A percentile compares a stretch with the other conserved stretches of the same genome.
phyloP scores from a whole-genome alignment of 176 grass and related monocot species.

The Avena eriantha region DNA sequence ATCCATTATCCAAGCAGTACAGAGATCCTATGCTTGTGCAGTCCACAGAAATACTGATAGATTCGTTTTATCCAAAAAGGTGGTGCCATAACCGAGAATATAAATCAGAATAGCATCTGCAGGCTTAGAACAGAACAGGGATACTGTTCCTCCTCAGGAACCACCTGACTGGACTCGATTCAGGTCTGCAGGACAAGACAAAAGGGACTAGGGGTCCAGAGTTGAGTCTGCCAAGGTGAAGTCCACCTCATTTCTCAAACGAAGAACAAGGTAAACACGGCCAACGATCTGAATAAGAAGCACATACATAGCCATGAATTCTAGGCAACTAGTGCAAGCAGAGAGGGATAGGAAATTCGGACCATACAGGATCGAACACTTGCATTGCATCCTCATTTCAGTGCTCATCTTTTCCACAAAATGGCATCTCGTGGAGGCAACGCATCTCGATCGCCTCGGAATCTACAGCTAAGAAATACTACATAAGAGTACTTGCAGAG shows the following conservation, averaged over 20 bases:
- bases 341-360: background rate
- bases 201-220: background rate
- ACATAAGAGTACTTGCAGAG: no score
- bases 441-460: background rate
- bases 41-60: background rate
- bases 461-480: background rate
- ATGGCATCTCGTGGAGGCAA: background rate
- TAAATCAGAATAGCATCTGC: background rate
- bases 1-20: background rate
- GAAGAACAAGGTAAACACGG: background rate
- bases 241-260: background rate
- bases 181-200: background rate
- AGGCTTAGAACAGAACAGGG: background rate
- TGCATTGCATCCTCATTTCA: background rate
- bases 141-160: background rate
- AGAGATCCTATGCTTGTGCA: background rate
- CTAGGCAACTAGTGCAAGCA: background rate
- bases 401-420: background rate
- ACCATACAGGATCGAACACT: conserved; percentile 14
- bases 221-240: background rate
- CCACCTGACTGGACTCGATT: background rate
- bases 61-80: background rate
- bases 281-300: background rate
- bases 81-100: background rate
- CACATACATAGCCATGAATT: background rate